Conservation (phyloP, 495 filamentous ascomycete genomes). For the Geoglossum glabrum region DNA sequence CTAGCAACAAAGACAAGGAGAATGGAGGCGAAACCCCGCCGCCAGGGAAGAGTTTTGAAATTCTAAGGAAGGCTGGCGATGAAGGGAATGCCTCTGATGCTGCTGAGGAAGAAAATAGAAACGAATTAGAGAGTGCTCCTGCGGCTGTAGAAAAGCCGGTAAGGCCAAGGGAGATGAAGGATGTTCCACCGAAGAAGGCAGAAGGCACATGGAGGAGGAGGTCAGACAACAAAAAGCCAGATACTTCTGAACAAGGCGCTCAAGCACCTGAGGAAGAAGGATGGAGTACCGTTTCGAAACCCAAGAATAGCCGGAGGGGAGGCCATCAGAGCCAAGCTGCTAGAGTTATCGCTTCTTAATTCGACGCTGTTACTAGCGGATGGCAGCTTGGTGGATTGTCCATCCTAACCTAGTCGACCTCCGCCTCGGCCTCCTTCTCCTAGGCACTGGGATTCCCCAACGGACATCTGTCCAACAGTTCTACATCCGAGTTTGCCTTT, state of each 20-base stretch:
- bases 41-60: conserved; percentile 4
- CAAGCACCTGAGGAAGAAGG: conserved; percentile 41
- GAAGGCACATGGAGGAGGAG: conserved; percentile 2
- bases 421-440: neutral
- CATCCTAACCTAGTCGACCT: neutral
- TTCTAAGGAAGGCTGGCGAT: conserved; percentile 3
- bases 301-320: conserved; percentile 30
- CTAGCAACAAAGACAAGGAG: conserved; percentile 9
- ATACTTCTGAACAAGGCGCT: conserved; percentile 12
- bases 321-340: conserved; percentile 20
- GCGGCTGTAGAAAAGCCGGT: conserved; percentile 4
- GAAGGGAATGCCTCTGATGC: neutral
- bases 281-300: conserved; percentile 51
- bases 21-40: conserved; percentile 12
- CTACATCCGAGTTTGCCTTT: neutral
- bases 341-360: conserved; percentile 26
- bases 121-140: neutral
- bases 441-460: neutral
- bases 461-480: neutral
- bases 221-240: conserved; percentile 1
- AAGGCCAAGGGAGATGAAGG: conserved; percentile 2
- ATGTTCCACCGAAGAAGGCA: conserved; percentile 3
- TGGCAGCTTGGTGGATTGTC: neutral
- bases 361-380: neutral
- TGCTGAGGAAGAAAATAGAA: conserved; percentile 4